Conservation (phyloP, 1,284 basidiomycete genomes). For the Phlebopus sp. region DNA sequence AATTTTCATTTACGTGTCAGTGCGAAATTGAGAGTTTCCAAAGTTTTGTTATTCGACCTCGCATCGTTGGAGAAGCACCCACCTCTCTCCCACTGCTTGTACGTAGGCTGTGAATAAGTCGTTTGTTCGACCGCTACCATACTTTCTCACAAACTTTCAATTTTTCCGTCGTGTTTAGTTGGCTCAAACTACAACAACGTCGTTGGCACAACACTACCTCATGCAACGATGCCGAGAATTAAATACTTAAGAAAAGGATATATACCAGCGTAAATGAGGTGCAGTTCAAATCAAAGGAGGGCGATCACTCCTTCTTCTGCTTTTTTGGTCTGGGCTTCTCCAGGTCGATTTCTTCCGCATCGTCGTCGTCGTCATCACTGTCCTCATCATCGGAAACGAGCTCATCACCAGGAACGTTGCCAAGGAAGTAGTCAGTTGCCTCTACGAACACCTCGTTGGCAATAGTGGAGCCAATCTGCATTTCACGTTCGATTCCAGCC, state of each 20-base stretch:
- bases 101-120: constrained; percentile 29
- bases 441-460: constrained; percentile 76
- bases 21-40: constrained; percentile 56
- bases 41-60: constrained; percentile 60
- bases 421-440: constrained; percentile 75
- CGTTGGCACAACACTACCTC: constrained; percentile 5
- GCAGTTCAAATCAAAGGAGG: constrained; percentile 12
- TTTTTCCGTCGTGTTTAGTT: too few relatives aligned
- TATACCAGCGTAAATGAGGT: constrained; percentile 5
- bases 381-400: constrained; percentile 63
- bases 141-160: too few relatives aligned
- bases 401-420: constrained; percentile 55
- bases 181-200: too few relatives aligned
- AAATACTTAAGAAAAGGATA: constrained; percentile 29
- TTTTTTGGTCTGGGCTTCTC: constrained; percentile 77
- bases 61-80: constrained; percentile 45
- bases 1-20: constrained; percentile 49
- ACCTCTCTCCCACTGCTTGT: constrained; percentile 55
- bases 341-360: constrained; percentile 77
- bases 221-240: constrained; percentile 20
- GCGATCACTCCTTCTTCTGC: constrained; percentile 53
- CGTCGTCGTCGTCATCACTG: constrained; percentile 63
- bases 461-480: constrained; percentile 66
- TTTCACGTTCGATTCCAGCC: constrained; percentile 5
- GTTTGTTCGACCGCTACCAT: too few relatives aligned